Conservation (phyloP, 441 rosid species). For the Gossypium trilobum region DNA sequence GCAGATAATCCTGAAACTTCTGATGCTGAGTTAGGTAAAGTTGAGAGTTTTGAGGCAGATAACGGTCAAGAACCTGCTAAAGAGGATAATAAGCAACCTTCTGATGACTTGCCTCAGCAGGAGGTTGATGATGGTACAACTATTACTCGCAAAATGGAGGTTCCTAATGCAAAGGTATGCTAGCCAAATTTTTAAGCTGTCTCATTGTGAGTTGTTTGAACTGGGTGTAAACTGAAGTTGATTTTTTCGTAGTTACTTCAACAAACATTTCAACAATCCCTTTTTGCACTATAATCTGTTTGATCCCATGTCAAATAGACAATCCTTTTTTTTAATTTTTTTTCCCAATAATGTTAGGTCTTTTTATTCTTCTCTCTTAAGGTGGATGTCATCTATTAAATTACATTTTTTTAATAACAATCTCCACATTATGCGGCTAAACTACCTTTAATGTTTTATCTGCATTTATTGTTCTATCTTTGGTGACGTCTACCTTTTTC, state of each 20-base stretch:
- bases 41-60: conserved; percentile 24
- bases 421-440: neutral
- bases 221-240: neutral
- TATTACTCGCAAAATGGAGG: conserved; percentile 49
- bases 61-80: conserved; percentile 20
- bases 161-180: conserved; percentile 78
- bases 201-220: neutral
- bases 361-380: neutral
- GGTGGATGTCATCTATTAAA: neutral
- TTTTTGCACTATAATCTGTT: neutral
- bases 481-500: neutral
- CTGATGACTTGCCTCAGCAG: conserved; percentile 19
- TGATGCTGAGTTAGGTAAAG: conserved; percentile 23
- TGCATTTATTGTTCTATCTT: neutral
- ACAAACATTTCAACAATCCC: neutral
- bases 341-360: neutral
- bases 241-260: neutral
- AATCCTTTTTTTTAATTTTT: neutral
- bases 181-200: neutral
- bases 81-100: conserved; percentile 25
- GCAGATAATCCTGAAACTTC: conserved; percentile 20
- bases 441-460: neutral
- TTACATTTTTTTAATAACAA: neutral
- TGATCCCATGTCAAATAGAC: neutral
- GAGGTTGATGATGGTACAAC: conserved; percentile 31